Evolutionary conservation across 2,329 filamentous ascomycete species (phyloP).

Genomic region (Penicillium janthinellum): DNA sequence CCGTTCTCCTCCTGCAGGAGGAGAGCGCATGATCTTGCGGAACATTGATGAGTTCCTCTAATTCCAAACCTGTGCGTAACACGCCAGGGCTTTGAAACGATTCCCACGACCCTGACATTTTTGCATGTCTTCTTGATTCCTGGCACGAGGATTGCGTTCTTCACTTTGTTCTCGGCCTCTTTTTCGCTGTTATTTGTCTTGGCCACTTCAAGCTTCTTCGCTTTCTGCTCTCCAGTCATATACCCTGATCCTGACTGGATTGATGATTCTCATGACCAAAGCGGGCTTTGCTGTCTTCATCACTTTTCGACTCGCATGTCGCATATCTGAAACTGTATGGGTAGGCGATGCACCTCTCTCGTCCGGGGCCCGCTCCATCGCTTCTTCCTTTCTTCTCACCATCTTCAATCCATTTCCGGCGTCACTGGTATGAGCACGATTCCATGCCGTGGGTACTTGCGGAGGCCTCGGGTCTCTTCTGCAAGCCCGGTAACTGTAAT

Average conservation of each 20-base stretch:
- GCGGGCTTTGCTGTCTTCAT: conserved; percentile 45
- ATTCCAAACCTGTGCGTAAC: conserved; percentile 18
- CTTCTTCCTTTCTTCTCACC: conserved; percentile 13
- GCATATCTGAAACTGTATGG: conserved; percentile 1
- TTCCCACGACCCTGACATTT: conserved; percentile 32
- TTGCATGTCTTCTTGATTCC: conserved; percentile 22
- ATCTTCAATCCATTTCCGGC: conserved; percentile 24
- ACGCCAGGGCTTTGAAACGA: conserved; percentile 28
- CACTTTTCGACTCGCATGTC: conserved; percentile 18
- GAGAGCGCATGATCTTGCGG: conserved; percentile 46
- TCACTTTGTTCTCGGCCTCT: conserved; percentile 8
- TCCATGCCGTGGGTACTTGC: conserved; percentile 13
- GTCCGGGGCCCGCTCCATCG: conserved; percentile 2
- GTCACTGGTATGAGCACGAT: conserved; percentile 32
- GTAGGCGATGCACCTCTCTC: background rate
- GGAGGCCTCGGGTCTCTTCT: conserved; percentile 15
- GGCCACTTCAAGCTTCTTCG: conserved; percentile 2
- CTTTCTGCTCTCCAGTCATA: conserved; percentile 17
- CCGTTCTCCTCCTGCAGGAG: conserved; percentile 43
- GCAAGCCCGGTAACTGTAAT: conserved; percentile 37
- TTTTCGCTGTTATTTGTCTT: conserved; percentile 16
- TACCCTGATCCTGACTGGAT: conserved; percentile 20
- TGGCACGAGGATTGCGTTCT: conserved; percentile 20
- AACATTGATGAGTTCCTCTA: conserved; percentile 50
- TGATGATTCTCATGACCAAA: conserved; percentile 45